Evolutionary conservation across 768 basidiomycete species (phyloP).

Genomic region (Galerina sulciceps): DNA sequence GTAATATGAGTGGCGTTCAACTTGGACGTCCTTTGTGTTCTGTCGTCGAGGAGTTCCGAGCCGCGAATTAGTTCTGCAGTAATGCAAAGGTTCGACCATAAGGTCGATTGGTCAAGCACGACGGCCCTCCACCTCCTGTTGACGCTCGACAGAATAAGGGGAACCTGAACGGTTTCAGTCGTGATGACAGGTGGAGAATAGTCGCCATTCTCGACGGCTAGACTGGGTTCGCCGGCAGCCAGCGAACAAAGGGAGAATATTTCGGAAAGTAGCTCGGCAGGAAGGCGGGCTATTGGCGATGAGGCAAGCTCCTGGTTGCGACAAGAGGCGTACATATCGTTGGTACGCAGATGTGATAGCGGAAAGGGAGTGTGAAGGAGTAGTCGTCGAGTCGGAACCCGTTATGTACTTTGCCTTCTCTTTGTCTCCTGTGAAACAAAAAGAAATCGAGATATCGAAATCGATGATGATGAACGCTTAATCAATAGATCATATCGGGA

Average conservation of each 20-base stretch:
- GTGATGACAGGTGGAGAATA: constrained; percentile 36
- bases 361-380: constrained; percentile 19
- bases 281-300: constrained; percentile 46
- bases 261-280: constrained; percentile 60
- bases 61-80: constrained; percentile 41
- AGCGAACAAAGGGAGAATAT: constrained; percentile 51
- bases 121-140: constrained; percentile 57
- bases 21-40: background rate
- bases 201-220: constrained; percentile 20
- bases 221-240: constrained; percentile 9
- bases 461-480: constrained; percentile 27
- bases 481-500: constrained; percentile 38
- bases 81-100: constrained; percentile 62
- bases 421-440: constrained; percentile 42
- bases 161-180: constrained; percentile 44
- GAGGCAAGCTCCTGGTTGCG: constrained; percentile 18
- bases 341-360: constrained; percentile 1
- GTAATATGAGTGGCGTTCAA: constrained; percentile 43
- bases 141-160: constrained; percentile 51
- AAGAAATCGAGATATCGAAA: constrained; percentile 25
- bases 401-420: constrained; percentile 35
- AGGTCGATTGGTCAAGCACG: constrained; percentile 47
- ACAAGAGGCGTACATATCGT: constrained; percentile 15
- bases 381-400: constrained; percentile 9
- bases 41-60: constrained; percentile 3